Evolutionary conservation across 352 stramenopile species (phyloP).

Genomic region (Globisporangium echinulatum): DNA sequence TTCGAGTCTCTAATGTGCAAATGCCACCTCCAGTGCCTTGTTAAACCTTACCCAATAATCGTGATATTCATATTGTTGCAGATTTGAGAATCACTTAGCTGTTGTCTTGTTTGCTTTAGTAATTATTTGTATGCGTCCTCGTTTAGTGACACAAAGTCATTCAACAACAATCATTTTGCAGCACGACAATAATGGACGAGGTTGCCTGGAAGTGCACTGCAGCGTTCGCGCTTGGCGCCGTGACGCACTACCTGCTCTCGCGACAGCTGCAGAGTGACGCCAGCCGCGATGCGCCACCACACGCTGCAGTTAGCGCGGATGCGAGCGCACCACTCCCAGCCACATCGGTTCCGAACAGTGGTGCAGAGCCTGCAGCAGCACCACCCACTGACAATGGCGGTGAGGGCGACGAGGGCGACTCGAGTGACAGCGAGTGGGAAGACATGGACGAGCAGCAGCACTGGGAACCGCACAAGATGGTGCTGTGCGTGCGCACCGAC

Average conservation of each 20-base stretch:
- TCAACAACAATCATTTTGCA: neutral
- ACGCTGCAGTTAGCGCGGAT: neutral
- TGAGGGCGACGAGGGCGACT: constrained; percentile 20
- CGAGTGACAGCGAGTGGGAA: constrained; percentile 59
- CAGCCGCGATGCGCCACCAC: neutral
- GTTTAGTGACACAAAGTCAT: no score
- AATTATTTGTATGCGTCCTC: neutral
- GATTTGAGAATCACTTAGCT: no score
- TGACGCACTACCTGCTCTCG: constrained; percentile 55
- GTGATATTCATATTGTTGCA: neutral
- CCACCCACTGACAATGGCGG: constrained; percentile 6
- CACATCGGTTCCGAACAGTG: neutral
- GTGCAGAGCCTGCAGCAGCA: neutral
- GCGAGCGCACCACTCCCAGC: neutral
- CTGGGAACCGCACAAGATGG: constrained; percentile 88
- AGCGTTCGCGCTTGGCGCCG: constrained; percentile 66
- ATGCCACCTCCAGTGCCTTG: no score
- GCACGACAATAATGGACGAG: constrained; percentile 30
- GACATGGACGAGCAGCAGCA: constrained; percentile 39
- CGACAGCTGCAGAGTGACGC: constrained; percentile 27
- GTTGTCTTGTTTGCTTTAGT: neutral
- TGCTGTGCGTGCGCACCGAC: constrained; percentile 93
- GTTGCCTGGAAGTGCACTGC: constrained; percentile 71
- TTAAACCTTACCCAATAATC: no score
- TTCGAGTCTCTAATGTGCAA: no score